These are phyloP conservation scores for Carex pumila DNA, from an alignment of 176 grass and related monocot genomes.

Conservation along the genomic window DNA sequence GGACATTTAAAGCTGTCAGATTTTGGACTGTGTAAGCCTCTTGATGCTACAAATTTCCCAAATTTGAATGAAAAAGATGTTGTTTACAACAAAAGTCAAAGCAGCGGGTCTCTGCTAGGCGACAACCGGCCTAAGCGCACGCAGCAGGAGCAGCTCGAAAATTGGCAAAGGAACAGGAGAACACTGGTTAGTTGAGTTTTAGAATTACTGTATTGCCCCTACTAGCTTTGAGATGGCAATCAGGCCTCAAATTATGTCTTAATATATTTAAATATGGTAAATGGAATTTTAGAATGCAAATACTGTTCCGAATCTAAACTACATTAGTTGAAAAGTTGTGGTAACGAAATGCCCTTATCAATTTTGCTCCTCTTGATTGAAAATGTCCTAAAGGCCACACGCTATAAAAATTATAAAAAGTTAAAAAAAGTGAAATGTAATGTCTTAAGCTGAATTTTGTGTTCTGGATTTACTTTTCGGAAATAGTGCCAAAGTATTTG, in stretches of 20 bases:
- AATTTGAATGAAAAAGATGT: slow-evolving; percentile 90
- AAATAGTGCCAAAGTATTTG: background rate
- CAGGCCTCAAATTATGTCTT: background rate
- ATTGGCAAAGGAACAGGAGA: slow-evolving; percentile 99
- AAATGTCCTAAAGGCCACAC: background rate
- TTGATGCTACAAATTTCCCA: slow-evolving; percentile 83
- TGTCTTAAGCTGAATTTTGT: background rate
- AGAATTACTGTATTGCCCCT: background rate
- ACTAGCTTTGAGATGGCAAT: background rate
- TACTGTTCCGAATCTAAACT: background rate
- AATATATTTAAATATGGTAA: background rate
- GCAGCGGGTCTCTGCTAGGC: slow-evolving; percentile 33
- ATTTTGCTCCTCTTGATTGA: background rate
- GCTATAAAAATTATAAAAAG: background rate
- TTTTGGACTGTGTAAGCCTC: slow-evolving; percentile 92
- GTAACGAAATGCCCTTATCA: background rate
- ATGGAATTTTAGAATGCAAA: background rate
- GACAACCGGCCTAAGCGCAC: slow-evolving; percentile 54
- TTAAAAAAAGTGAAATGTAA: background rate
- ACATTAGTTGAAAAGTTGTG: background rate
- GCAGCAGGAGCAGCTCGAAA: slow-evolving; percentile 90
- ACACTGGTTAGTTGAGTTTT: slow-evolving; percentile 57
- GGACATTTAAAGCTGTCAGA: slow-evolving; percentile 95
- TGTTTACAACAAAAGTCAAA: slow-evolving; percentile 33
- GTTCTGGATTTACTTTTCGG: background rate